Evolutionary conservation across 805 yeast genomes (phyloP).

Genomic region (Monosporozyma aerobia): DNA sequence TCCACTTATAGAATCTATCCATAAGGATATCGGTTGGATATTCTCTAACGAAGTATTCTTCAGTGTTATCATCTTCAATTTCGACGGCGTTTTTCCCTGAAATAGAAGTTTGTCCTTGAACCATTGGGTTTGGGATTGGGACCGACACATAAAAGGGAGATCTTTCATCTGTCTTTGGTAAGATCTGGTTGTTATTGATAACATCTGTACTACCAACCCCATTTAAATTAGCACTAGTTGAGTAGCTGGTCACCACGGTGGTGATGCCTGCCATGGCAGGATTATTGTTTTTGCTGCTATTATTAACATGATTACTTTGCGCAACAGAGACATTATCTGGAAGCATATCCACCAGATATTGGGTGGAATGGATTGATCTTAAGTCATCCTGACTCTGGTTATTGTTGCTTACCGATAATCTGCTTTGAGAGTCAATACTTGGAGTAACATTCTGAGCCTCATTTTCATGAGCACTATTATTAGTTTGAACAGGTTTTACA

Average conservation of each 20-base stretch:
- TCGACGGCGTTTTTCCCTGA: conserved; percentile 1
- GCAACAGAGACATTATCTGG: conserved; percentile 10
- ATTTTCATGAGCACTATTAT: background rate
- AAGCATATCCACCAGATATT: conserved; percentile 16
- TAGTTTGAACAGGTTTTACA: conserved; percentile 4
- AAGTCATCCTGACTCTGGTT: conserved; percentile 7
- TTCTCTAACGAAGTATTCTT: conserved; percentile 24
- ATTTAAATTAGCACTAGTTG: background rate
- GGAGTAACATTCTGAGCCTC: background rate
- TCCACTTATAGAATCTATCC: conserved; percentile 72
- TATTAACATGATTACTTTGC: conserved; percentile 1
- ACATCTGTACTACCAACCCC: background rate
- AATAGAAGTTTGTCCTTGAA: conserved; percentile 3
- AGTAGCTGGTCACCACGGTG: background rate
- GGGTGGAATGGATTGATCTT: conserved; percentile 18
- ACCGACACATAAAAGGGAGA: conserved; percentile 29
- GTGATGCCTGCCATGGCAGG: background rate
- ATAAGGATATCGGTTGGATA: conserved; percentile 77
- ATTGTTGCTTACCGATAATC: background rate
- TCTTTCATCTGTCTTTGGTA: conserved; percentile 23
- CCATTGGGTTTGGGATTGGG: conserved; percentile 27
- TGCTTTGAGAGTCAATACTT: background rate
- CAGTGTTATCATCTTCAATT: conserved; percentile 12
- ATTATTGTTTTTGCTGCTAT: background rate
- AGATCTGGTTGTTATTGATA: conserved; percentile 4